Base-by-base conservation (phyloP, 2,329 filamentous ascomycete species). In the Aureobasidium sp. region DNA sequence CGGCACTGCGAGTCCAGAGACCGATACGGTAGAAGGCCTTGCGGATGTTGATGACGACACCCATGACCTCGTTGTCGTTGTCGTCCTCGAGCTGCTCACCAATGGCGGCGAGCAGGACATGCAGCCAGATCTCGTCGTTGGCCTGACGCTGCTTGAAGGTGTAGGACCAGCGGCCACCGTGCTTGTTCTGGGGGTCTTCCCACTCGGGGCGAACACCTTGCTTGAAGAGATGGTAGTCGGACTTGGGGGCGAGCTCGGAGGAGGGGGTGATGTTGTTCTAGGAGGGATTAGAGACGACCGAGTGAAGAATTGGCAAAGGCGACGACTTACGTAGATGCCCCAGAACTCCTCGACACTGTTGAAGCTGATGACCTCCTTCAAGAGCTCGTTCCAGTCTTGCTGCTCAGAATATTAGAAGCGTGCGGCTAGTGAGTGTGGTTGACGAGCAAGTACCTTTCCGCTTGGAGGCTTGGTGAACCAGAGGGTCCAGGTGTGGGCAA, bases 221-320 rank as follows among this genome's bases (percentile, higher is more conserved):
- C 83, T 99, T 99, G 88, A 99, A 99, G 48, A 99, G 89, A 74
- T 99, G 95, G 80, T 99, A 99, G 77, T 99, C 94, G 73, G 94
- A 96, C 82, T 99, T 99, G 73, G 96, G 87, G 48, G 92, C 90
- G 47, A 99, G 87, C 71, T 97, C 91, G 69, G 93, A 97, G 70
- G 95, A 93, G 47, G 92, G 88, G 56, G 93, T 91, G 75, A 99
- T 97, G 78, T 99, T 99, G 84, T 99, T 99, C 95, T 99, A 69
- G 8, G 27, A 20, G 37, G 14, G 27, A 57, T 67, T 44, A 68
- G 64, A 59, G 20, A 49, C 27, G 14, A 17, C 12, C 11, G 27
- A 37, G 4, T 17, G 36, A 27, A 5, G 9, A 15, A 20, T 2
- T 3, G 42, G 20, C 42, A 5, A 29, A 29, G 29, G 52, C 34